Conservation (phyloP, 1,139 yeast species). For the Scheffersomyces insectosa region DNA sequence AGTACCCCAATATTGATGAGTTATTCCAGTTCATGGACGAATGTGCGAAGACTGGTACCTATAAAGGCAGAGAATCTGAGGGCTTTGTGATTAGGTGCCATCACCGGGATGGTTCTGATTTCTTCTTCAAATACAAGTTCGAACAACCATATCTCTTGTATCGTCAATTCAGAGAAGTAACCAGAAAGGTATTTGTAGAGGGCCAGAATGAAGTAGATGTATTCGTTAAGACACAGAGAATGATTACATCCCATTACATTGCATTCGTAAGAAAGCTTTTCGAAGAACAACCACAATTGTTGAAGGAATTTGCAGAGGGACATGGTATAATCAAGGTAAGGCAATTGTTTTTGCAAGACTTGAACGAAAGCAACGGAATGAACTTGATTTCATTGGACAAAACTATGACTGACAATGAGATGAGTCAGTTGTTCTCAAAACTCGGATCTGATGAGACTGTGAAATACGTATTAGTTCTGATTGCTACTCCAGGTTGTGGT, state of each 20-base stretch:
- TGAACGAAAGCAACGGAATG: slow-evolving; percentile 34
- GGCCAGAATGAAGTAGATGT: slow-evolving; percentile 43
- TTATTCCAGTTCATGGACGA: slow-evolving; percentile 55
- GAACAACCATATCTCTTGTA: slow-evolving; percentile 93
- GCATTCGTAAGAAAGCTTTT: slow-evolving; percentile 63
- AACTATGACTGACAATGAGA: slow-evolving; percentile 10
- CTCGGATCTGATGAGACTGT: background rate
- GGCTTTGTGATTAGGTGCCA: slow-evolving; percentile 88
- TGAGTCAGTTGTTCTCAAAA: background rate
- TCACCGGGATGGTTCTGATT: slow-evolving; percentile 37
- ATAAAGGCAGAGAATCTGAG: slow-evolving; percentile 73
- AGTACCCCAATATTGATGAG: slow-evolving; percentile 34
- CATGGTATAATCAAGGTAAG: slow-evolving; percentile 78
- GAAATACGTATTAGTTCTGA: slow-evolving; percentile 71
- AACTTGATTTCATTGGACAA: slow-evolving; percentile 22
- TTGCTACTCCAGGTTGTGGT: slow-evolving; percentile 94
- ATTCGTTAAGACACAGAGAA: slow-evolving; percentile 40
- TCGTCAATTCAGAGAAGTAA: slow-evolving; percentile 87
- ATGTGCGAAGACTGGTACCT: slow-evolving; percentile 69
- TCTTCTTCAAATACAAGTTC: slow-evolving; percentile 89
- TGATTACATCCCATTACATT: slow-evolving; percentile 61
- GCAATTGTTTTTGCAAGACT: slow-evolving; percentile 51
- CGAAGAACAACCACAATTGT: slow-evolving; percentile 42
- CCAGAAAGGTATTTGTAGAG: slow-evolving; percentile 55
- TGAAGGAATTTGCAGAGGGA: slow-evolving; percentile 51